These are phyloP conservation scores for Rosa lucieae DNA, from an alignment of 306 rosid genomes.

Conservation along the genomic window DNA sequence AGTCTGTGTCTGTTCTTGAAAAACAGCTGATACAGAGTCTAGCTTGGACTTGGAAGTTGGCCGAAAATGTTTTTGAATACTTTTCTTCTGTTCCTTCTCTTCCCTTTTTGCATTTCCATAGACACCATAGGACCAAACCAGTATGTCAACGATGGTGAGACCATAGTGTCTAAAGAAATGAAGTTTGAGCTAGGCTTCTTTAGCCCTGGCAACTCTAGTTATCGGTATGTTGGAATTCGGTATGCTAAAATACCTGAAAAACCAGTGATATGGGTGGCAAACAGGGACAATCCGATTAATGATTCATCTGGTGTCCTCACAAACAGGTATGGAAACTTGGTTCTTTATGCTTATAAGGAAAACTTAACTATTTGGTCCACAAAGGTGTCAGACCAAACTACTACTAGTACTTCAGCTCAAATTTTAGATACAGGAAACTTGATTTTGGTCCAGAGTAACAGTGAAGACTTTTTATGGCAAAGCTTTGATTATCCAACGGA, in stretches of 20 bases:
- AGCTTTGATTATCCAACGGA: constrained; percentile 42
- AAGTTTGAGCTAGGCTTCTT: constrained; percentile 59
- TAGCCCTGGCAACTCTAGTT: not conserved
- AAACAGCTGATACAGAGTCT: not conserved
- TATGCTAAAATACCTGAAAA: not conserved
- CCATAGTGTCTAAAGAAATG: not conserved
- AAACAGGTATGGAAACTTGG: constrained; percentile 9
- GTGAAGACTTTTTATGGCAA: constrained; percentile 27
- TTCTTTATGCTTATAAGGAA: not conserved
- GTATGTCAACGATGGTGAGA: not conserved
- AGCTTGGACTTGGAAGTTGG: not conserved
- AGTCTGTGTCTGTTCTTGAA: not conserved
- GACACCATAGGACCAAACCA: not conserved
- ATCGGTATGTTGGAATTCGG: constrained; percentile 42
- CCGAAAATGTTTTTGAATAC: not conserved
- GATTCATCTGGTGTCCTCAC: constrained; percentile 21
- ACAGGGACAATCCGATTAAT: constrained; percentile 24
- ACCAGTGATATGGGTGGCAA: constrained; percentile 45
- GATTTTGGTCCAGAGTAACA: not conserved
- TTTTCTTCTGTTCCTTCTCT: not conserved
- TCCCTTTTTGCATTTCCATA: not conserved
- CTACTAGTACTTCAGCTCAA: constrained; percentile 3
- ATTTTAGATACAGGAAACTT: constrained; percentile 25
- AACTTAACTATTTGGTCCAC: constrained; percentile 16
- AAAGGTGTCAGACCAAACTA: not conserved